Base-by-base conservation (phyloP, 2,329 filamentous ascomycete genomes). In the Fusarium secorum region DNA sequence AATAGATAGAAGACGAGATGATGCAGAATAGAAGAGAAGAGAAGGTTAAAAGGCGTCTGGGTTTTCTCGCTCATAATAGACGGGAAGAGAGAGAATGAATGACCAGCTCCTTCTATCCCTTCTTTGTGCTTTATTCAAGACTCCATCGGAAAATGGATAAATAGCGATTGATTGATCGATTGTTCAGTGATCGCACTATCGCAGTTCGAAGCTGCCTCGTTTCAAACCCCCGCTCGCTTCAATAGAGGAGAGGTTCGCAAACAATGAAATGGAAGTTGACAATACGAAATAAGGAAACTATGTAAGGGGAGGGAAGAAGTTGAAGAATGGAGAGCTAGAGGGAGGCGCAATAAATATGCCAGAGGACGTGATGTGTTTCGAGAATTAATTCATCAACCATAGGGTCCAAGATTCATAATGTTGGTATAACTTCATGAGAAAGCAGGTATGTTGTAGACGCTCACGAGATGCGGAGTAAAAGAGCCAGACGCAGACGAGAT, bases 391-490 rank as follows among this genome's bases (percentile, higher is more conserved):
- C 41, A 52, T 22, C 32, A 35, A 46, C 20, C 38, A 24, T 35
- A 28, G 20, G 28, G 26, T 22, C 33, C 33, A 35, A 32, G 14
- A 17, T 28, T 35, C 49, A 30, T 36, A 48, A 45, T 28, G 48
- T 41, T 41, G 39, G 28, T 53, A 64, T 53, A 66, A 11, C 52
- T 39, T 64, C 60, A 49, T 38, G n/a, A n/a, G 46, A 39, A 24
- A 54, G 35, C 41, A n/a, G 38, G 28, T n/a, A n/a, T n/a, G n/a
- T n/a, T n/a, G n/a, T n/a, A 33, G 22, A 54, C n/a, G 35, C 46
- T 59, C 56, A 54, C 56, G 46, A 41, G 35, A 42, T 61, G 66
- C 32, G 51, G 65, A 69, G 60, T 53, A 55, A 35, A 55, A 42
- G 35, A 35, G 30, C 53, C 65, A 46, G 38, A 44, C 17, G n/a